Evolutionary conservation across 2,329 filamentous ascomycete species (phyloP).

Genomic region (Colletotrichum musicola): DNA sequence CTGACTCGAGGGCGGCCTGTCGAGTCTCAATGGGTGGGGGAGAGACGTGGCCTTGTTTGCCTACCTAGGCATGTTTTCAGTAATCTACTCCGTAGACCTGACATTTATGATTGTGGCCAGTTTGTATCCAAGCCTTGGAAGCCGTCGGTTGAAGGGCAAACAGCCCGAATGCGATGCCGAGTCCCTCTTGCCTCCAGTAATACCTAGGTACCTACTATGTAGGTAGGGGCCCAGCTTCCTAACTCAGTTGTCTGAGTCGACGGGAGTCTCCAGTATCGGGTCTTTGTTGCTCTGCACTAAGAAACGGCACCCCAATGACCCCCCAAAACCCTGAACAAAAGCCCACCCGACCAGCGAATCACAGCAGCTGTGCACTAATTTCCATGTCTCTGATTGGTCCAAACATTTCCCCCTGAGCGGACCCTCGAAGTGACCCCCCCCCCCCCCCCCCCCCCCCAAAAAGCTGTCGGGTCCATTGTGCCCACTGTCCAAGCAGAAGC

Average conservation of each 20-base stretch:
- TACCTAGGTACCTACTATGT: too few relatives aligned
- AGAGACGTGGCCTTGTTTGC: conserved; percentile 15
- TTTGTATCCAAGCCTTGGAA: conserved; percentile 1
- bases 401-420: conserved; percentile 19
- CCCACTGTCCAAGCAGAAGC: conserved; percentile 29
- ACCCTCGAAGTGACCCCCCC: conserved; percentile 24
- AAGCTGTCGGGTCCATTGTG: conserved; percentile 23
- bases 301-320: conserved; percentile 6
- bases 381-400: conserved; percentile 23
- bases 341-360: conserved; percentile 22
- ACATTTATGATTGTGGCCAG: background rate
- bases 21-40: conserved; percentile 26
- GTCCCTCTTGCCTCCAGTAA: conserved; percentile 4
- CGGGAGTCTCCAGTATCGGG: background rate
- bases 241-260: background rate
- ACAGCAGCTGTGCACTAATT: conserved; percentile 36
- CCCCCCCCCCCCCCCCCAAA: conserved; percentile 16
- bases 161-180: conserved; percentile 32
- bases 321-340: background rate
- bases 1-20: conserved; percentile 22
- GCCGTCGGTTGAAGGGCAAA: background rate
- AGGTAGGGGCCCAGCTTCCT: background rate
- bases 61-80: background rate
- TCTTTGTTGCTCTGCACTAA: background rate
- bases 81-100: background rate